phyloP scores from a whole-genome alignment of 805 yeast species.

The Jamesozyma spencerorum region DNA sequence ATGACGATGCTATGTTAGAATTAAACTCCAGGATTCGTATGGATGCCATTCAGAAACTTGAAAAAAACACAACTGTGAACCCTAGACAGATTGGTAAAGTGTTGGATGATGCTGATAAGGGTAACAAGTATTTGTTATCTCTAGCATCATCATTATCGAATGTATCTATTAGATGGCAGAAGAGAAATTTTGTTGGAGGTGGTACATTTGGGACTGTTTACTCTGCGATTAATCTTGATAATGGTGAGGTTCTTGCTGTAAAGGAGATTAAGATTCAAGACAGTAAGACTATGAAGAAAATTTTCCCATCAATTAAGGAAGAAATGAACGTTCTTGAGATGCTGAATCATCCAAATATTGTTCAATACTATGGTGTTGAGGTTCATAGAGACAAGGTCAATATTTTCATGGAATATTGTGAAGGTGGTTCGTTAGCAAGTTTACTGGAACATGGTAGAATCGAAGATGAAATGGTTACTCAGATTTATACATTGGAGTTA shows the following conservation, averaged over 20 bases:
- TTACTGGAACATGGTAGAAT: constrained; percentile 85
- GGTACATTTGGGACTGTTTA: constrained; percentile 94
- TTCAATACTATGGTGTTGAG: constrained; percentile 93
- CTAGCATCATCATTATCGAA: constrained; percentile 84
- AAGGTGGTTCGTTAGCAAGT: constrained; percentile 85
- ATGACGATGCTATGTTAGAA: constrained; percentile 44
- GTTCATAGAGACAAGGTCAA: constrained; percentile 93
- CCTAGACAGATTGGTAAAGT: constrained; percentile 69
- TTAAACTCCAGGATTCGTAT: constrained; percentile 61
- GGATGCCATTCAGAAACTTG: constrained; percentile 56
- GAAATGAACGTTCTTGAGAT: constrained; percentile 95
- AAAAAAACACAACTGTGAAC: constrained; percentile 37
- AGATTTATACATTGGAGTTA: constrained; percentile 83
- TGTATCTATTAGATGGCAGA: constrained; percentile 94
- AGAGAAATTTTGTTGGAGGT: constrained; percentile 86
- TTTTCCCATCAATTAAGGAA: constrained; percentile 83
- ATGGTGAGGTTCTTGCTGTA: constrained; percentile 95
- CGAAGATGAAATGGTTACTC: constrained; percentile 89
- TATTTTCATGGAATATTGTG: constrained; percentile 95
- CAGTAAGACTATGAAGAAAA: constrained; percentile 69
- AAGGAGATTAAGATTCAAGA: constrained; percentile 91
- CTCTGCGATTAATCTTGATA: constrained; percentile 85
- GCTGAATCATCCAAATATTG: constrained; percentile 92
- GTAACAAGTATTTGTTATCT: constrained; percentile 75
- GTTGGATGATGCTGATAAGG: constrained; percentile 76